Evolutionary conservation across 345 rosid genomes (phyloP).

Genomic region (Luvunga scandens): DNA sequence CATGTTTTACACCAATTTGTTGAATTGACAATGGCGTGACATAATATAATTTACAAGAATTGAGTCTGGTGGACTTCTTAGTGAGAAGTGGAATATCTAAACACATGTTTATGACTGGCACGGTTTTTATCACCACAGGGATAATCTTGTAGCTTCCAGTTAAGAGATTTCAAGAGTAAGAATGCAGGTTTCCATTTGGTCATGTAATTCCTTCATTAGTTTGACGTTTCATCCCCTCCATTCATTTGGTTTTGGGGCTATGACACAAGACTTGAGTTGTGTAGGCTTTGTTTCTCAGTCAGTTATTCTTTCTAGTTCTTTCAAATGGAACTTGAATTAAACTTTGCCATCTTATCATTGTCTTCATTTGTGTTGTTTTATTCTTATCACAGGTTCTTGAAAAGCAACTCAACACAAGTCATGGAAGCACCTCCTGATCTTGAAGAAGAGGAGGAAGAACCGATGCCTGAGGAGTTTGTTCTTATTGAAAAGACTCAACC

Average conservation of each 20-base stretch:
- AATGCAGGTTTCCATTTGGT: neutral
- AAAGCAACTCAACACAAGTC: constrained; percentile 60
- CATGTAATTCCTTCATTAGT: neutral
- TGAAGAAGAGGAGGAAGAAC: constrained; percentile 72
- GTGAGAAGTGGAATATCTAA: neutral
- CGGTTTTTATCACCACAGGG: neutral
- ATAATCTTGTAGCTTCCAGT: neutral
- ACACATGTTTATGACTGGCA: neutral
- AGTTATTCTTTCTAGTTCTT: neutral
- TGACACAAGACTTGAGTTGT: neutral
- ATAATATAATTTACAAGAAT: neutral
- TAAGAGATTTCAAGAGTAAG: neutral
- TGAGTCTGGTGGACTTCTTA: neutral
- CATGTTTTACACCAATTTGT: neutral
- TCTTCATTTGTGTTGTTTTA: neutral
- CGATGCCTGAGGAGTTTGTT: constrained; percentile 65
- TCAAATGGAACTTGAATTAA: neutral
- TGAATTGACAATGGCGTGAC: neutral
- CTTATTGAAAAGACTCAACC: constrained; percentile 58
- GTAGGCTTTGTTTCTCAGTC: neutral
- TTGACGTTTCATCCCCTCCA: neutral
- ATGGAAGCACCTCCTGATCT: constrained; percentile 57
- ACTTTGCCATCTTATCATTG: neutral
- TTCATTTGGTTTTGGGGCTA: neutral
- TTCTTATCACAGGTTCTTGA: constrained; percentile 43